A percentile compares a stretch with the other conserved stretches of the same genome.
phyloP scores from a whole-genome alignment of 345 rosid genomes.

The Hibiscus tridactylites region DNA sequence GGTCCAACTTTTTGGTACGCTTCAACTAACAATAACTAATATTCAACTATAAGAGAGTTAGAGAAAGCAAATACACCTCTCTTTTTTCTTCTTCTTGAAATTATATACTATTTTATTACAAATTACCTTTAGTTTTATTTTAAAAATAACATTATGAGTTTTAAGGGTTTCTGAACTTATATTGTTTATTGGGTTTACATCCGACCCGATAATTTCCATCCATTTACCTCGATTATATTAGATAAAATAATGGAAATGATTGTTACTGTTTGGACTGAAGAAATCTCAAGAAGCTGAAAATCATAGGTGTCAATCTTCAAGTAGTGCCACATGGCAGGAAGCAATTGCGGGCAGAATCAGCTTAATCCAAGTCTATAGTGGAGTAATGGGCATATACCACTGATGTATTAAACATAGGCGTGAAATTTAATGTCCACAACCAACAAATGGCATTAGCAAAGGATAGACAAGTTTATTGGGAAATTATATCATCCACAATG shows the following conservation, averaged over 20 bases:
- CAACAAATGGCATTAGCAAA: not conserved
- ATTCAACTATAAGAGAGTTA: not conserved
- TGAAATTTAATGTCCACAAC: constrained; percentile 3
- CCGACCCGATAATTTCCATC: too few species aligned
- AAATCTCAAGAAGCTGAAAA: not conserved
- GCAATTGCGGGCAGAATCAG: not conserved
- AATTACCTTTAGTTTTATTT: not conserved
- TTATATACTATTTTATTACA: not conserved
- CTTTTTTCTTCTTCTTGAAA: not conserved
- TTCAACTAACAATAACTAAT: not conserved
- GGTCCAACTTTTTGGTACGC: not conserved
- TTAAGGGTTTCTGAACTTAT: too few species aligned
- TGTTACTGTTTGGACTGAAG: not conserved
- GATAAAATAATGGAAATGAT: too few species aligned
- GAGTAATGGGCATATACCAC: constrained; percentile 3
- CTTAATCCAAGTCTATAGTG: not conserved
- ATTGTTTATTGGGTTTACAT: too few species aligned
- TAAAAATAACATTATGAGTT: too few species aligned
- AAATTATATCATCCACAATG: not conserved
- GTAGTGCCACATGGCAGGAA: not conserved
- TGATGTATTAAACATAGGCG: not conserved
- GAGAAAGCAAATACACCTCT: too few species aligned
- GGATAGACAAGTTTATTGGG: not conserved
- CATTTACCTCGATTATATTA: too few species aligned
- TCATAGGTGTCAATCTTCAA: not conserved